These are phyloP conservation scores for Tephrocybe rancida DNA, from an alignment of 768 basidiomycete species.

Conservation along the genomic window DNA sequence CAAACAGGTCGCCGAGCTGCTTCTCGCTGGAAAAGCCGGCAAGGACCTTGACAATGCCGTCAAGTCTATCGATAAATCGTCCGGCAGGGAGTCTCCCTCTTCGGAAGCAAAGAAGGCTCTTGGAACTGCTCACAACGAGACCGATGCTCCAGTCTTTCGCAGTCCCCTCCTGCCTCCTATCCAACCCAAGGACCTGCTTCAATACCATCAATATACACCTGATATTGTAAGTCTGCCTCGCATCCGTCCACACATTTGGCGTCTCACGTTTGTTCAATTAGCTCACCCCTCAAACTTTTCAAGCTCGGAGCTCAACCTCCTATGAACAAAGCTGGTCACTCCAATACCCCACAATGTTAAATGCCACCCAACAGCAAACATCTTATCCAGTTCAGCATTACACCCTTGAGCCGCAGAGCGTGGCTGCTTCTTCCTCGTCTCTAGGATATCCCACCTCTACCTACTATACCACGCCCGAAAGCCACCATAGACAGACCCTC, in stretches of 20 bases:
- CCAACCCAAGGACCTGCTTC: not conserved
- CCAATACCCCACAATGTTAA: not conserved
- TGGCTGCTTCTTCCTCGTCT: not conserved
- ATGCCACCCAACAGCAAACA: not conserved
- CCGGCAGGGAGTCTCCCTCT: conserved; percentile 10
- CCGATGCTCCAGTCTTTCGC: conserved; percentile 25
- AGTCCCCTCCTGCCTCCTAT: conserved; percentile 32
- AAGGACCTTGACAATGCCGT: conserved; percentile 48
- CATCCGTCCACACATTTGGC: not conserved
- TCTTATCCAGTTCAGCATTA: conserved; percentile 8
- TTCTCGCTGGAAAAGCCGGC: conserved; percentile 53
- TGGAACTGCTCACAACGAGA: not conserved
- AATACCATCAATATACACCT: conserved; percentile 2
- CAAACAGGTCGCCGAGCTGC: conserved; percentile 48
- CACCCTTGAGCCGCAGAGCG: not conserved
- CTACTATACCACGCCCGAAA: conserved; percentile 1
- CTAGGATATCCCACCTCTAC: not conserved
- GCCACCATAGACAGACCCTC: not conserved
- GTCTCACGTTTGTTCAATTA: not conserved
- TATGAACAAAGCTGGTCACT: conserved; percentile 6
- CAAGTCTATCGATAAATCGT: conserved; percentile 27
- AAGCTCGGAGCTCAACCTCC: not conserved
- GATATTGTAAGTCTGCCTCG: not conserved
- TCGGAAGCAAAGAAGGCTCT: conserved; percentile 2
- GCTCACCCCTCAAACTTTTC: not conserved